Conservation (phyloP, 2,329 filamentous ascomycete genomes). For the Magnaporthiopsis poae region DNA sequence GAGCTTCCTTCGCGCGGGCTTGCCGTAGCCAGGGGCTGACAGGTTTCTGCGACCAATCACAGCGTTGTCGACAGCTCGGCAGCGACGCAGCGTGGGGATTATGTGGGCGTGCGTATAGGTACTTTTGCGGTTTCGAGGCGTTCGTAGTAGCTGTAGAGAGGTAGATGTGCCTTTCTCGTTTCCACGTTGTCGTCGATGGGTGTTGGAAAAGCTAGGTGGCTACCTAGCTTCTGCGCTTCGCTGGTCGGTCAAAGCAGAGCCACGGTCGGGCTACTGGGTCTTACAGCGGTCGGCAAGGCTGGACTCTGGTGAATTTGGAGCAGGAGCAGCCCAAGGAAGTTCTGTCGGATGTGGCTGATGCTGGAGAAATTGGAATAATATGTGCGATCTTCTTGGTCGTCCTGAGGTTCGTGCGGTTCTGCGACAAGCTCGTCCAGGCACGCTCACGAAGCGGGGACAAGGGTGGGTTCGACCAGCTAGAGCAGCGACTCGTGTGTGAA, state of each 20-base stretch:
- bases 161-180: background rate
- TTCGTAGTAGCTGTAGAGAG: background rate
- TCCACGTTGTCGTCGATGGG: background rate
- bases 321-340: background rate
- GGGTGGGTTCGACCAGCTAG: background rate
- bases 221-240: background rate
- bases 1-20: constrained; percentile 1
- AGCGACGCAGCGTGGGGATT: background rate
- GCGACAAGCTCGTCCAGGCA: background rate
- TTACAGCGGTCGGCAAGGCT: background rate
- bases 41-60: constrained; percentile 1
- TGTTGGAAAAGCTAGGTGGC: background rate
- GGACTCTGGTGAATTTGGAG: background rate
- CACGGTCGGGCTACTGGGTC: background rate
- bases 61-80: background rate
- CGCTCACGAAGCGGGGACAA: background rate
- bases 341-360: background rate
- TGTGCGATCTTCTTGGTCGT: too few relatives aligned
- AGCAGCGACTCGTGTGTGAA: background rate
- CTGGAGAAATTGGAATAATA: too few relatives aligned
- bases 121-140: background rate
- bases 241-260: background rate
- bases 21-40: background rate
- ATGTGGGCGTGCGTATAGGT: background rate
- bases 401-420: background rate